Evolutionary conservation across 2,329 filamentous ascomycete genomes (phyloP).

Genomic region (Cladosporium sp.): DNA sequence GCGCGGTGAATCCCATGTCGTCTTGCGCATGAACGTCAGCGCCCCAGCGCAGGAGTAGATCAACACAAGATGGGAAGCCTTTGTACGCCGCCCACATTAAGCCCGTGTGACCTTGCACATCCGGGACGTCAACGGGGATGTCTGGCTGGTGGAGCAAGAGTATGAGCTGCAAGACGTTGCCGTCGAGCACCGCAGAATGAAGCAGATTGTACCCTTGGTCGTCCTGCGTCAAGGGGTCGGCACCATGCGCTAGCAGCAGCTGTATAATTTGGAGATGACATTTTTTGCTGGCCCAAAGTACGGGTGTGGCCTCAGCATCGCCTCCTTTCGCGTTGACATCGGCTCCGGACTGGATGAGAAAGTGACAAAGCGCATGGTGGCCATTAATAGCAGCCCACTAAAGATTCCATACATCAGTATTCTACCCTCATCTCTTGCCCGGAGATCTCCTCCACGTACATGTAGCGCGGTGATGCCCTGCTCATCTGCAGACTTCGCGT

Average conservation of each 20-base stretch:
- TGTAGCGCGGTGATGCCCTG: slow-evolving; percentile 95
- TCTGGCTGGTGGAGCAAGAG: slow-evolving; percentile 82
- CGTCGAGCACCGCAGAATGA: slow-evolving; percentile 94
- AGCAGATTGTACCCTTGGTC: slow-evolving; percentile 97
- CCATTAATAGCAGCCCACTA: slow-evolving; percentile 99
- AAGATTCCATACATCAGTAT: background rate
- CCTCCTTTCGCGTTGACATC: slow-evolving; percentile 94
- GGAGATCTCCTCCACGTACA: slow-evolving; percentile 46
- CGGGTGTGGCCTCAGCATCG: slow-evolving; percentile 85
- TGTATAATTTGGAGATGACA: slow-evolving; percentile 97
- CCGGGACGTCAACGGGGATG: slow-evolving; percentile 85
- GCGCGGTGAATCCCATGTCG: slow-evolving; percentile 85
- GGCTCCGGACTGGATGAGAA: slow-evolving; percentile 77
- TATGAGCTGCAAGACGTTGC: slow-evolving; percentile 83
- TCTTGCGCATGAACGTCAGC: slow-evolving; percentile 87
- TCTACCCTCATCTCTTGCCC: slow-evolving; percentile 6
- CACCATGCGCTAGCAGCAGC: slow-evolving; percentile 82
- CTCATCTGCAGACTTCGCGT: slow-evolving; percentile 76
- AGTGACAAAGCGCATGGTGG: slow-evolving; percentile 94
- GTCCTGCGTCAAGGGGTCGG: slow-evolving; percentile 86
- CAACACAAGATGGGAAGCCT: slow-evolving; percentile 85
- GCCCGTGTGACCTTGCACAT: slow-evolving; percentile 84
- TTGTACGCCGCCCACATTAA: slow-evolving; percentile 99
- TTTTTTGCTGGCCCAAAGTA: slow-evolving; percentile 94
- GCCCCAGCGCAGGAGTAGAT: slow-evolving; percentile 88